These are phyloP conservation scores for Epicoccum sorghinum DNA, from an alignment of 2,329 filamentous ascomycete genomes.

Conservation along the genomic window DNA sequence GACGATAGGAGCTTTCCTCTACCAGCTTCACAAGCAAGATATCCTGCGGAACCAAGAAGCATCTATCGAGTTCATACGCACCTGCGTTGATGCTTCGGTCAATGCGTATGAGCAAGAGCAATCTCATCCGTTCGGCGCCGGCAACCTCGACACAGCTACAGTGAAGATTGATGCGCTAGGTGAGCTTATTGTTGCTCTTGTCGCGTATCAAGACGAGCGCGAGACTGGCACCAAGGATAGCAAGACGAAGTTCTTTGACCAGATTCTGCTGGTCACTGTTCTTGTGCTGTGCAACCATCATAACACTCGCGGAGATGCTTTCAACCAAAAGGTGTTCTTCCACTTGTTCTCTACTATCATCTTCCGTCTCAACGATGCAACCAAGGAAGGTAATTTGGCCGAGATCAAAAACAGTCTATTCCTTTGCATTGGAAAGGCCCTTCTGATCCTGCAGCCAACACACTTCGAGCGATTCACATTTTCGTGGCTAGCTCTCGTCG, in stretches of 20 bases:
- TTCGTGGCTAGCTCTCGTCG: slow-evolving; percentile 80
- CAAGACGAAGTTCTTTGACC: slow-evolving; percentile 76
- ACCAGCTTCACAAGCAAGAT: slow-evolving; percentile 77
- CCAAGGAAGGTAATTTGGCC: slow-evolving; percentile 49
- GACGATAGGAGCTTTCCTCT: slow-evolving; percentile 75
- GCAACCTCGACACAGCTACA: slow-evolving; percentile 64
- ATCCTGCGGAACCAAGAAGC: slow-evolving; percentile 78
- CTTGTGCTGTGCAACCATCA: slow-evolving; percentile 87
- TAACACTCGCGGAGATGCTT: slow-evolving; percentile 76
- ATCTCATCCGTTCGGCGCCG: slow-evolving; percentile 62
- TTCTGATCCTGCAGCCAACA: slow-evolving; percentile 76
- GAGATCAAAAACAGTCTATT: slow-evolving; percentile 72
- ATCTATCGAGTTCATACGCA: slow-evolving; percentile 77
- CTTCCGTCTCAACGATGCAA: slow-evolving; percentile 71
- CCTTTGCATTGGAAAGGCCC: slow-evolving; percentile 71
- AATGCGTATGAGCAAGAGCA: slow-evolving; percentile 76
- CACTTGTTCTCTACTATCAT: slow-evolving; percentile 84
- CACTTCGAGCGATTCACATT: slow-evolving; percentile 84
- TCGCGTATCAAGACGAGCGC: slow-evolving; percentile 70
- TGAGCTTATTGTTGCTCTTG: slow-evolving; percentile 77
- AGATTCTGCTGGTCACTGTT: slow-evolving; percentile 76
- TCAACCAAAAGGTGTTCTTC: slow-evolving; percentile 91
- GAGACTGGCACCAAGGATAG: slow-evolving; percentile 64
- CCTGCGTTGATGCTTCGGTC: slow-evolving; percentile 80
- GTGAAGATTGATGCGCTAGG: slow-evolving; percentile 79